Evolutionary conservation across 768 basidiomycete species (phyloP).

Genomic region (Lentinula aciculospora): DNA sequence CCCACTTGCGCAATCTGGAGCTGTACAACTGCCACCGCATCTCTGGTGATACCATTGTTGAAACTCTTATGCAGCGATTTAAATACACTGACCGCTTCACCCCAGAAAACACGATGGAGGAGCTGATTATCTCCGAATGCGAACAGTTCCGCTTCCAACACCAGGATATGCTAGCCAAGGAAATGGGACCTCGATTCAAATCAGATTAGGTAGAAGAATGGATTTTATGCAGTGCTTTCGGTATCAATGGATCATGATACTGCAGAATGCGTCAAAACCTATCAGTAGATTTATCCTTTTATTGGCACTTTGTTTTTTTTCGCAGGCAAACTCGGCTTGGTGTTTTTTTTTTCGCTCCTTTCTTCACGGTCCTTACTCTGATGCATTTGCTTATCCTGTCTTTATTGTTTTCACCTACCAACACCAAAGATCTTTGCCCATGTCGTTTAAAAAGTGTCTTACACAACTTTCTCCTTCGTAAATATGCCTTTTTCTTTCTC

Average conservation of each 20-base stretch:
- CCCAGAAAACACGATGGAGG: slow-evolving; percentile 21
- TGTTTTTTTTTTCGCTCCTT: background rate
- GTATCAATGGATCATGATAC: background rate
- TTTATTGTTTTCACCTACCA: background rate
- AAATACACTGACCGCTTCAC: slow-evolving; percentile 27
- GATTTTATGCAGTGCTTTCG: too few relatives aligned
- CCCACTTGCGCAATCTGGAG: slow-evolving; percentile 44
- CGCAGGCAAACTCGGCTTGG: background rate
- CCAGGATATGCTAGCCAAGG: slow-evolving; percentile 20
- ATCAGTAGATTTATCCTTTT: too few relatives aligned
- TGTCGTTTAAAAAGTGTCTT: too few relatives aligned
- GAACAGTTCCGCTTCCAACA: slow-evolving; percentile 26
- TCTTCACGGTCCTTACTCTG: background rate
- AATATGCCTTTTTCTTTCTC: background rate
- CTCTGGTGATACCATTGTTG: slow-evolving; percentile 52
- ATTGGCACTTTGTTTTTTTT: background rate
- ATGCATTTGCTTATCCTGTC: background rate
- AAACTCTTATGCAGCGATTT: slow-evolving; percentile 44
- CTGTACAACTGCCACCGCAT: slow-evolving; percentile 61
- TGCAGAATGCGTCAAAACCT: too few relatives aligned
- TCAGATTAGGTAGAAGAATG: background rate
- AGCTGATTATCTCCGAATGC: slow-evolving; percentile 35
- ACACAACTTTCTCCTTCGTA: background rate
- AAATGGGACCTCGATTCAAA: slow-evolving; percentile 16
- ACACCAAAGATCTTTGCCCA: background rate